Evolutionary conservation across 495 filamentous ascomycete genomes (phyloP), one percentile per base, ranked within the genome.

Genomic region (Neurospora hispaniola): DNA sequence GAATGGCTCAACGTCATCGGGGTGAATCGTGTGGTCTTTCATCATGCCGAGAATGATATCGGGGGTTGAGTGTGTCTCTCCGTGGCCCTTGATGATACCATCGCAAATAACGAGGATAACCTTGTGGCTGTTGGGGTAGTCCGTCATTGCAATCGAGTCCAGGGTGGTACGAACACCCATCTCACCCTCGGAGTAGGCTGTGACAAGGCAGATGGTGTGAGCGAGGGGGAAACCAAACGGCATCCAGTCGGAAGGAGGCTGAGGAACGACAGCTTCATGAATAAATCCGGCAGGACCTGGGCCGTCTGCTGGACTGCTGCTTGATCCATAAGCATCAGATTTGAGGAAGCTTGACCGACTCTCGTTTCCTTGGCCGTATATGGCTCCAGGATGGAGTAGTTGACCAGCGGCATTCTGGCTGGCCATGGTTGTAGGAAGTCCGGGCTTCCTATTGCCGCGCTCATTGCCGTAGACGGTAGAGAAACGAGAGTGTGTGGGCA

Each of bases 51-150:
- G 82, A 62, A 91, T 89, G 71, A 97, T 93, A 2, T 99, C 96
- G 7, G 96, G 96, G 2, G 96, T 99, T 5, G 93, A 90, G 74
- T 90, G 84, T 3, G 88, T 85, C 81, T 99, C 96, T 39, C 96
- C 96, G 75, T 96, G 89, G 72, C 96, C 96, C 82, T 98, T 97
- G 86, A 99, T 97, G 77, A 98, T 88, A 79, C 96, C 96, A 79
- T 99, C 96, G 83, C 96, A 98, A 75, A 99, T 92, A 73, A 98
- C 93, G 48, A 99, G 84, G 76, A 99, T 94, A 20, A 92, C 88
- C 81, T 98, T 99, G 85, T 99, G 96, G 81, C 94, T 97, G 86
- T 98, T 98, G 8, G 96, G 96, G 76, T 98, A 99, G 79, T 99
- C 96, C 10, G 96, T 99, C 85, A 93, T 95, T 39, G 94, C 96